Conservation (phyloP, 306 rosid genomes). For the Lupinus albus region DNA sequence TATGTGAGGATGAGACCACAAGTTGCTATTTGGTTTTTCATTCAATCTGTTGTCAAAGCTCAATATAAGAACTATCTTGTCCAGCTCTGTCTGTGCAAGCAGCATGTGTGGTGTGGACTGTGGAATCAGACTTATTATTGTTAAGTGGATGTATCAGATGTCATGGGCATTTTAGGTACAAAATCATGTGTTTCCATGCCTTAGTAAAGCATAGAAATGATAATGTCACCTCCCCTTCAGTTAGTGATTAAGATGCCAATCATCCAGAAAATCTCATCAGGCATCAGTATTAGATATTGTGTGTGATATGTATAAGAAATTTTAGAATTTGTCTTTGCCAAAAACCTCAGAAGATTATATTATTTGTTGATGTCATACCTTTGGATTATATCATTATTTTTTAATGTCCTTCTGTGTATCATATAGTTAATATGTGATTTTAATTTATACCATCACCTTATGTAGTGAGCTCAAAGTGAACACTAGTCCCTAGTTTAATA, state of each 20-base stretch:
- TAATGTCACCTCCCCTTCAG: conserved; percentile 5
- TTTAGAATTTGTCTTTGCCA: conserved; percentile 10
- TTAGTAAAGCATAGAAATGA: conserved; percentile 19
- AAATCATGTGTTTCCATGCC: conserved; percentile 30
- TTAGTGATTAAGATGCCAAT: conserved; percentile 19
- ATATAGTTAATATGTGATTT: conserved; percentile 14
- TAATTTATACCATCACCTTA: conserved; percentile 2
- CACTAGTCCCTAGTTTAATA: too few species aligned
- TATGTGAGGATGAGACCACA: conserved; percentile 27
- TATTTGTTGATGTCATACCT: conserved; percentile 33
- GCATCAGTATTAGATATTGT: conserved; percentile 20
- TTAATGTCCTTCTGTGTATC: conserved; percentile 6
- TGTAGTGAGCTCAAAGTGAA: neutral
- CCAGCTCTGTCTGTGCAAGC: conserved; percentile 15
- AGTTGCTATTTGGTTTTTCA: conserved; percentile 42
- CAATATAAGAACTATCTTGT: neutral
- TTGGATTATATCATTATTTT: conserved; percentile 17
- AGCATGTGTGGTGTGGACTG: conserved; percentile 33
- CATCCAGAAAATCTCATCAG: conserved; percentile 22
- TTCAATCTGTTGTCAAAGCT: conserved; percentile 42
- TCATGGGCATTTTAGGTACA: conserved; percentile 29
- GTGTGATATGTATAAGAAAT: conserved; percentile 30
- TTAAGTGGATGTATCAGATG: conserved; percentile 8
- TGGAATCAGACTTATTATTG: conserved; percentile 28
- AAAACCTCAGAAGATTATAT: conserved; percentile 26